Base-by-base conservation (phyloP, 495 filamentous ascomycete species). In the Pseudevernia furfuracea region DNA sequence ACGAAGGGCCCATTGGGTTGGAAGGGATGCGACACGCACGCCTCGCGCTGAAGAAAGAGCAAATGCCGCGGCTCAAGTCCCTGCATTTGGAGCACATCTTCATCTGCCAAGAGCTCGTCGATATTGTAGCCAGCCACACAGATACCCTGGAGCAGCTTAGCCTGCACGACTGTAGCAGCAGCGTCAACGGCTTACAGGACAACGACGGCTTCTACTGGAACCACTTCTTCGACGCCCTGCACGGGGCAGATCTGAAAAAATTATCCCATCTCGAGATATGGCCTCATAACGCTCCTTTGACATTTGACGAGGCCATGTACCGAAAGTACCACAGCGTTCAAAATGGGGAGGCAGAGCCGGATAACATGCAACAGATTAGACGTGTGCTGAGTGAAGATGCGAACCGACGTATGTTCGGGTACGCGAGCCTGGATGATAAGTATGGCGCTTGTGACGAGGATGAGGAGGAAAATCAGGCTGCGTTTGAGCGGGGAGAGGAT, bases 181-280 rank as follows among this genome's bases (percentile, higher is more conserved):
- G 48, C n/a, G 23, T 28, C 11, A 25, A 37, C 4, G 28, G n/a
- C 56, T 28, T 37, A 25, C 34, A 30, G 21, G 38, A 37, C 9
- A 58, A 41, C 30, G 38, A 19, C n/a, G 39, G 19, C 32, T 66
- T 44, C 48, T 55, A 28, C 17, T 46, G 39, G 44, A 62, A 59
- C 32, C 65, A 60, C 34, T 58, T 60, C 12, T 59, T 55, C 28
- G 67, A 61, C 30, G 60, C 65, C 56, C 38, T 68, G 32, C 59
- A 34, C 19, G 49, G 43, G 32, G 48, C 63, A 14, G 48, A 25
- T 38, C 38, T 23, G n/a, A 46, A 30, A 23, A 11, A 15, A 4
- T 30, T 52, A 30, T 52, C 48, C 7, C 25, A 19, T 15, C 23
- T 52, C 48, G 48, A 52, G 25, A 52, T 52, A 4, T 7, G 11